Conservation (phyloP, 805 yeast species). For the Henningerozyma blattae region DNA sequence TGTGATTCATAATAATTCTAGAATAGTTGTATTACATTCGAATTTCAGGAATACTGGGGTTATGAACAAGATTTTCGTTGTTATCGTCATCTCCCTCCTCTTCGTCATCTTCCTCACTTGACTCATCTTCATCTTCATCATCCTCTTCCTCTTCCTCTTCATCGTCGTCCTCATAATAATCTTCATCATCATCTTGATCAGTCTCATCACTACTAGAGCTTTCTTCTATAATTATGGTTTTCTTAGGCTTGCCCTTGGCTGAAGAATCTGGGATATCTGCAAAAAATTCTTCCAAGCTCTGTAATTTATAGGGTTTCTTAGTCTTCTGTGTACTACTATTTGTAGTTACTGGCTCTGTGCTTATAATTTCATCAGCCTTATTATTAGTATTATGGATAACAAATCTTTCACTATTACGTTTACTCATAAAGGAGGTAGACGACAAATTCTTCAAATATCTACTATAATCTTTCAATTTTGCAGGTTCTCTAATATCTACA, state of each 20-base stretch:
- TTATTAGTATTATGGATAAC: no score
- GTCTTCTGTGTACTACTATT: no score
- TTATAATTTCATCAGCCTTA: no score
- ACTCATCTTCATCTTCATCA: conserved; percentile 10
- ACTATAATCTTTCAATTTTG: conserved; percentile 29
- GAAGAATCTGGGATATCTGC: conserved; percentile 30
- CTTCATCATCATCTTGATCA: conserved; percentile 23
- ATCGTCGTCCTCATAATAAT: conserved; percentile 22
- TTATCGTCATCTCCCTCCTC: neutral
- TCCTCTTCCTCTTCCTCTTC: conserved; percentile 1
- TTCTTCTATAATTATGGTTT: conserved; percentile 19
- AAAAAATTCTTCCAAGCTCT: conserved; percentile 81
- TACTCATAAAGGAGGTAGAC: conserved; percentile 11
- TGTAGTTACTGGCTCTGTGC: no score
- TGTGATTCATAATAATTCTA: no score
- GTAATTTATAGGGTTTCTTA: conserved; percentile 53
- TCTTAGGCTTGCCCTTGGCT: conserved; percentile 5
- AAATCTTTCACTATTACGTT: no score
- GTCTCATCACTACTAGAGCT: conserved; percentile 24
- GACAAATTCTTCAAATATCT: conserved; percentile 25
- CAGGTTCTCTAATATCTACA: conserved; percentile 28
- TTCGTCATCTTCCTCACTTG: conserved; percentile 1
- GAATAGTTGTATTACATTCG: no score
- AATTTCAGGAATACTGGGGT: no score
- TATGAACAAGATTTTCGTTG: neutral